Conservation (phyloP, 495 filamentous ascomycete species). For the Hyaloscypha bicolor region DNA sequence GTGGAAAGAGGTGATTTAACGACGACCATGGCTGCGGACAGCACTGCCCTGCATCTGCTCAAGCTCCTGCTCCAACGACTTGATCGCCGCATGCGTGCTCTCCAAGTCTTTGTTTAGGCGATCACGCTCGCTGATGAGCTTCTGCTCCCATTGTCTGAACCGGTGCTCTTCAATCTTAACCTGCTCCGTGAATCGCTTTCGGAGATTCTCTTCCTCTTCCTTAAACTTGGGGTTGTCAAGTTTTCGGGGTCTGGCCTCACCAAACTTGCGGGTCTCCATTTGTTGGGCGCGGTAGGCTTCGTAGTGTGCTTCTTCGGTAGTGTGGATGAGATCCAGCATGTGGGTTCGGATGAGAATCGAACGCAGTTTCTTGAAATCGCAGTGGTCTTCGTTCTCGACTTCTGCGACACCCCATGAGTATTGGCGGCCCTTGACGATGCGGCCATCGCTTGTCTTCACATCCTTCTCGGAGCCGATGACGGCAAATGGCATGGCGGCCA, state of each 20-base stretch:
- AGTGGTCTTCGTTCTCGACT: conserved; percentile 99
- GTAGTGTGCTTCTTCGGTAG: conserved; percentile 98
- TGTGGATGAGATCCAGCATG: conserved; percentile 99
- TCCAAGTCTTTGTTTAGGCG: conserved; percentile 99
- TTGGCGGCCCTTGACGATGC: conserved; percentile 97
- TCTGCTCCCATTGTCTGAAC: conserved; percentile 99
- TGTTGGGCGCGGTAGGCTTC: conserved; percentile 98
- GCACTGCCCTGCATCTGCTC: conserved; percentile 91
- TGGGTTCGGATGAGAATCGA: conserved; percentile 99
- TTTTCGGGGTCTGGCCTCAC: conserved; percentile 94
- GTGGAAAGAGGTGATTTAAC: conserved; percentile 52
- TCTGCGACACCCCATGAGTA: conserved; percentile 99
- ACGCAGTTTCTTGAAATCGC: conserved; percentile 99
- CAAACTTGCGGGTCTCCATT: conserved; percentile 99
- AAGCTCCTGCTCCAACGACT: conserved; percentile 89
- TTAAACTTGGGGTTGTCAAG: conserved; percentile 99
- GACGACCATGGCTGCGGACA: conserved; percentile 92
- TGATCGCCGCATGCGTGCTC: conserved; percentile 96
- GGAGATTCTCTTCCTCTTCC: conserved; percentile 95
- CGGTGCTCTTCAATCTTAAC: conserved; percentile 99
- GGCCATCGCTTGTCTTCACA: conserved; percentile 91
- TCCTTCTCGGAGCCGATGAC: conserved; percentile 99
- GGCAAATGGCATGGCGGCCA: conserved; percentile 97
- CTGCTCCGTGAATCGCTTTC: conserved; percentile 99
- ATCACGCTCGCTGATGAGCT: conserved; percentile 96